Base-by-base conservation (phyloP, 2,329 filamentous ascomycete genomes). In the Pseudopyricularia javanii region DNA sequence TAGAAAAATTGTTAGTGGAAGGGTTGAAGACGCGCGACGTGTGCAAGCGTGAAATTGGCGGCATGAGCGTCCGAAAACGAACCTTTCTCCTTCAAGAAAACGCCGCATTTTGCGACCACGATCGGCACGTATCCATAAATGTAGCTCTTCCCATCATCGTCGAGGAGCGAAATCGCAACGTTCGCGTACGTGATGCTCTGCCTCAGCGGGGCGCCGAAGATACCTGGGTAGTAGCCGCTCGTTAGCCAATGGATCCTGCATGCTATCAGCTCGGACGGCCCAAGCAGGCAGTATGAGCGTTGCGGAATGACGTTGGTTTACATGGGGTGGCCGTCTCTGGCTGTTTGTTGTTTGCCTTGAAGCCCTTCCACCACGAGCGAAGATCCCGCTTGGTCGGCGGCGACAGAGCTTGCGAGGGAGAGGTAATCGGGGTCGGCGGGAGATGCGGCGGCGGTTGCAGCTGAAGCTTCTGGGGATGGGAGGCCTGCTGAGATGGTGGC, bases 61-160 rank as follows among this genome's bases (percentile, higher is more conserved):
- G 9, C 14, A 45, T 24, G 40, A 45, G 6, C 22, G 20, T 48
- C 20, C 15, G n/a, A 26, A 9, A 26, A 14, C 79, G 59, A 68
- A 96, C 93, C 93, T 80, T 95, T 96, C 68, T 98, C 93, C 69
- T 98, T 98, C 59, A 98, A 68, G 60, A 91, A 98, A 4, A 98
- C 91, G 57, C 93, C 93, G 66, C 93, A 97, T 68, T 98, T 98
- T 34, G 93, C 93, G 52, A 98, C 91, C 45, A 98, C 91, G 58
- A 98, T 97, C 17, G 93, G 93, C 7, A 98, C 91, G 64, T 97
- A 97, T 63, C 93, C 93, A 67, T 97, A 98, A 52, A 97, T 96
- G 68, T 95, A 97, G 70, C 89, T 95, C 67, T 93, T 83, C 32
- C 91, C 91, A 59, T 93, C 80, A 59, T 91, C 88, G 65, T 97